Evolutionary conservation across 2,329 filamentous ascomycete species (phyloP).

Genomic region (Epichloe sibirici): DNA sequence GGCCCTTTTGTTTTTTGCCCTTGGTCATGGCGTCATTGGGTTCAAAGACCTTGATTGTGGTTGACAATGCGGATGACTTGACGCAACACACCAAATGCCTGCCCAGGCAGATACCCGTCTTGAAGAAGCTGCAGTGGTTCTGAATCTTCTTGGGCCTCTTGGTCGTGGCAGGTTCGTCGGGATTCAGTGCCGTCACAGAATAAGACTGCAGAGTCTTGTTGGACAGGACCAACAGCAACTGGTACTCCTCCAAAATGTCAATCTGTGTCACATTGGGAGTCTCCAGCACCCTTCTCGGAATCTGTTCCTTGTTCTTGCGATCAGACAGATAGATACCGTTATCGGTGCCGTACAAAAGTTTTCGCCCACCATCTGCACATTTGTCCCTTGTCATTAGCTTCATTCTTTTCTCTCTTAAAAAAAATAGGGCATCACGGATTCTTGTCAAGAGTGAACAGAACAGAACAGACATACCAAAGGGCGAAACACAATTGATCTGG

Average conservation of each 20-base stretch:
- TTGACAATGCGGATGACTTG: slow-evolving; percentile 84
- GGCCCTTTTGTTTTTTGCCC: slow-evolving; percentile 89
- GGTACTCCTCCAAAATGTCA: slow-evolving; percentile 91
- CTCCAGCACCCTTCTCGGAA: slow-evolving; percentile 74
- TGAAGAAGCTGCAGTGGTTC: slow-evolving; percentile 97
- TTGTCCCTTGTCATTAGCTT: slow-evolving; percentile 4
- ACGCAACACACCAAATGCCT: slow-evolving; percentile 93
- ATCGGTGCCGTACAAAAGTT: slow-evolving; percentile 89
- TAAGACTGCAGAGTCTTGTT: slow-evolving; percentile 92
- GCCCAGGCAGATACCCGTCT: slow-evolving; percentile 86
- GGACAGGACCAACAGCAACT: slow-evolving; percentile 77
- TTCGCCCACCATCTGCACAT: slow-evolving; percentile 71
- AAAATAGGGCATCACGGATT: not conserved
- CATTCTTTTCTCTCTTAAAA: not conserved
- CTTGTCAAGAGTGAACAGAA: not conserved
- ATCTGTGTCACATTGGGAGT: slow-evolving; percentile 83
- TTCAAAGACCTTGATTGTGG: slow-evolving; percentile 98
- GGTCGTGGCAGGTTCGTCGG: slow-evolving; percentile 64
- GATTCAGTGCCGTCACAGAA: slow-evolving; percentile 73
- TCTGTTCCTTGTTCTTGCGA: slow-evolving; percentile 73
- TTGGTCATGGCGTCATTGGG: slow-evolving; percentile 90
- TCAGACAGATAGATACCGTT: slow-evolving; percentile 88
- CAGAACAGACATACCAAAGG: slow-evolving; percentile 52
- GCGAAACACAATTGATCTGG: slow-evolving; percentile 87
- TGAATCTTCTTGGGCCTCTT: slow-evolving; percentile 93